phyloP scores from a whole-genome alignment of 2,329 filamentous ascomycete species.

The Xylaria hypoxylon region DNA sequence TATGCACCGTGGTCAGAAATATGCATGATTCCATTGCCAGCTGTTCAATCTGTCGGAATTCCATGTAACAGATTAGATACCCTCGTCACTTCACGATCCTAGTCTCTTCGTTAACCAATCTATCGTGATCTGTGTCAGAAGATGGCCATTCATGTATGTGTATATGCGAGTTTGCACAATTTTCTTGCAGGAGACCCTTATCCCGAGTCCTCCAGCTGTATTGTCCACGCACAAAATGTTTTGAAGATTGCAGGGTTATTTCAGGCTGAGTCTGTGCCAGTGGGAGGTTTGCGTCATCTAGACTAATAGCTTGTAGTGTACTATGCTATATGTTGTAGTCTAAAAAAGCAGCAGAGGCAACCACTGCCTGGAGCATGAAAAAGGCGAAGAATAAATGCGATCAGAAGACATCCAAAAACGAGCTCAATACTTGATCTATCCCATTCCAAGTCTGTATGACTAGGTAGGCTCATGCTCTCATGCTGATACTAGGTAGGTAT shows the following conservation, averaged over 20 bases:
- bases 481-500: too few species aligned
- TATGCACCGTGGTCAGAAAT: slow-evolving; percentile 41
- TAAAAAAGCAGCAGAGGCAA: slow-evolving; percentile 9
- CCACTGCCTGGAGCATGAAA: slow-evolving; percentile 3
- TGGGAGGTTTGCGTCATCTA: slow-evolving; percentile 5
- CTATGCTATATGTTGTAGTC: slow-evolving; percentile 5
- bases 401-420: neutral
- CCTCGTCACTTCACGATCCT: slow-evolving; percentile 14
- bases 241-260: slow-evolving; percentile 19
- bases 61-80: slow-evolving; percentile 31
- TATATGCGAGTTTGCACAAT: slow-evolving; percentile 4
- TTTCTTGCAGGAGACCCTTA: slow-evolving; percentile 5
- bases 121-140: slow-evolving; percentile 1
- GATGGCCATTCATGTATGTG: slow-evolving; percentile 9
- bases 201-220: slow-evolving; percentile 11
- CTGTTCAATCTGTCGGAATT: slow-evolving; percentile 35
- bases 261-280: slow-evolving; percentile 15
- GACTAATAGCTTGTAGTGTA: slow-evolving; percentile 6
- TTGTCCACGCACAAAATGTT: slow-evolving; percentile 16
- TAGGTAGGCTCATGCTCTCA: too few species aligned
- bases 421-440: too few species aligned
- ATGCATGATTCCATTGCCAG: slow-evolving; percentile 43
- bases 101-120: slow-evolving; percentile 9
- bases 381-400: slow-evolving; percentile 3
- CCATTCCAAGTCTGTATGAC: too few species aligned